Conservation (phyloP, 768 basidiomycete genomes). For the Boletus rubropictus region DNA sequence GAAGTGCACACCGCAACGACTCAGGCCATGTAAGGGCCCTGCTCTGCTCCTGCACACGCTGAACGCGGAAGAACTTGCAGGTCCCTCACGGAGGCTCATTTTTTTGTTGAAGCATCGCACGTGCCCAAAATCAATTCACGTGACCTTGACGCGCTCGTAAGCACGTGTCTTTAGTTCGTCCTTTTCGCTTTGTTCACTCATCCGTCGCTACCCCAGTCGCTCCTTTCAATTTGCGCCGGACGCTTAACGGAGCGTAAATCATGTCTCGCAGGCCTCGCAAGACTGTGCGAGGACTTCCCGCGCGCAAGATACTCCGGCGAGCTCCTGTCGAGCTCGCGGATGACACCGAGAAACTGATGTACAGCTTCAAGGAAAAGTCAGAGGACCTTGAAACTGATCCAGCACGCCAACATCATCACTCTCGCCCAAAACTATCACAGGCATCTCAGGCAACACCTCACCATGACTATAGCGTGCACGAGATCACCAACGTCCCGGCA, state of each 20-base stretch:
- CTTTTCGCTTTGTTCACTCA: conserved; percentile 1
- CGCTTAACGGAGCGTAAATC: conserved; percentile 13
- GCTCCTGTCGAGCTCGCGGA: conserved; percentile 6
- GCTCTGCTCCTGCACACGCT: background rate
- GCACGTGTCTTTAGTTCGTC: conserved; percentile 23
- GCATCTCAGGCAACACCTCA: conserved; percentile 12
- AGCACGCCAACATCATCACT: background rate
- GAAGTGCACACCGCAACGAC: background rate
- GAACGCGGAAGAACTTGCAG: background rate
- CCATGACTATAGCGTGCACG: conserved; percentile 25
- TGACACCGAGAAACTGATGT: conserved; percentile 23
- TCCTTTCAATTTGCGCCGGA: conserved; percentile 25
- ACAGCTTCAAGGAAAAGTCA: background rate
- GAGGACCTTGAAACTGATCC: conserved; percentile 1
- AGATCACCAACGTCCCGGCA: conserved; percentile 26
- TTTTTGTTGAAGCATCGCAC: background rate
- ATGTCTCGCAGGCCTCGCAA: conserved; percentile 19
- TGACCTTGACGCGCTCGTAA: conserved; percentile 21
- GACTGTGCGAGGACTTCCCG: background rate
- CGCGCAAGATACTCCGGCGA: conserved; percentile 11
- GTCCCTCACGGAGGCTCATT: too few relatives aligned
- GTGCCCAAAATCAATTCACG: conserved; percentile 28
- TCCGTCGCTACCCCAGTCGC: conserved; percentile 14
- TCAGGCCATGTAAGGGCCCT: conserved; percentile 3
- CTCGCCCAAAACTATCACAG: conserved; percentile 10